A percentile compares a stretch with the other conserved stretches of the same genome.
phyloP scores from a whole-genome alignment of 495 filamentous ascomycete species.

The Aspergillus incahuasiensis region DNA sequence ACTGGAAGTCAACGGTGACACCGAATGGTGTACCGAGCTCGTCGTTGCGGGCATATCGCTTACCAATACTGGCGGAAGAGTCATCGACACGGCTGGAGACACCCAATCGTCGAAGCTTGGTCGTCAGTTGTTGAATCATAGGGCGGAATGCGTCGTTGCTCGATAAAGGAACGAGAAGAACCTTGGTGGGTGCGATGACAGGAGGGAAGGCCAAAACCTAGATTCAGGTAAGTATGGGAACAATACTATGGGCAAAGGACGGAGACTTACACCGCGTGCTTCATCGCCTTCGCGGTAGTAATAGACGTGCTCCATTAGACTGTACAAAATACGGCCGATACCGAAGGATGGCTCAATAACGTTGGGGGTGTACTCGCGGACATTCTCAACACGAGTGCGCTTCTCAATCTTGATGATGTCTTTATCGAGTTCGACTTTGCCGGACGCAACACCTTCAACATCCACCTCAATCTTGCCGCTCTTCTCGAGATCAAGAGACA shows the following conservation, averaged over 20 bases:
- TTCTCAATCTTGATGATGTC: slow-evolving; percentile 69
- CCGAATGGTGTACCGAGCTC: slow-evolving; percentile 64
- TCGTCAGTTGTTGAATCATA: slow-evolving; percentile 45
- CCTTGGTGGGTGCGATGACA: slow-evolving; percentile 62
- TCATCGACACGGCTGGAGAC: slow-evolving; percentile 63
- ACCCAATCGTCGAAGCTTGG: slow-evolving; percentile 52
- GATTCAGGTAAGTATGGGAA: slow-evolving; percentile 5
- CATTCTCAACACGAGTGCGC: slow-evolving; percentile 61
- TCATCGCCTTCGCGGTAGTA: slow-evolving; percentile 64
- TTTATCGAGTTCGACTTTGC: slow-evolving; percentile 65
- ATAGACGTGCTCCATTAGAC: slow-evolving; percentile 73
- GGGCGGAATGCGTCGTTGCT: slow-evolving; percentile 55
- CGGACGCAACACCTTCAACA: slow-evolving; percentile 57
- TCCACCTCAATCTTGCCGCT: slow-evolving; percentile 63
- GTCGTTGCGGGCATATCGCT: slow-evolving; percentile 62
- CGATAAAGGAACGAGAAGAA: slow-evolving; percentile 63
- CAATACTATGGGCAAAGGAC: slow-evolving; percentile 1
- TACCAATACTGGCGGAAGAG: slow-evolving; percentile 64
- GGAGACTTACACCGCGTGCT: slow-evolving; percentile 55
- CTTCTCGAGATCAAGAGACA: slow-evolving; percentile 59
- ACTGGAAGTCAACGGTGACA: slow-evolving; percentile 68
- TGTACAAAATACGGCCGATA: slow-evolving; percentile 76
- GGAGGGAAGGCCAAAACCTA: slow-evolving; percentile 66
- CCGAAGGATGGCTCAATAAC: slow-evolving; percentile 85
- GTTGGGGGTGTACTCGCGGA: slow-evolving; percentile 75